Evolutionary conservation across 2,329 filamentous ascomycete genomes (phyloP), one percentile per base, ranked within the genome.

Genomic region (Phaeoacremonium minimum): DNA sequence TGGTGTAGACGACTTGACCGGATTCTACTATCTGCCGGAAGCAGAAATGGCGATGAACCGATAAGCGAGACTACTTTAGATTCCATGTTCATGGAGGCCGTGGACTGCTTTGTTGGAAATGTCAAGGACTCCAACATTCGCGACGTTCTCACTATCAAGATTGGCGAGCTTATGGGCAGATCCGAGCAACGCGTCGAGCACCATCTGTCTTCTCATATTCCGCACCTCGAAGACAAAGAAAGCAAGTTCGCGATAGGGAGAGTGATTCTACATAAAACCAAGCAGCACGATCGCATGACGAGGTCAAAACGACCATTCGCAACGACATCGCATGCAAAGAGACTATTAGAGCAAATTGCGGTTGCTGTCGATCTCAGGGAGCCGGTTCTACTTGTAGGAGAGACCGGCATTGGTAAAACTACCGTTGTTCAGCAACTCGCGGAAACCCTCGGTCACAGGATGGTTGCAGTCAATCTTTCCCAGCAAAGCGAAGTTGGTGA

Each of bases 401-500:
- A 99, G 66, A 99, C 93, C 7, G 93, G 93, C 67, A 96, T 95
- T 34, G 93, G 93, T 51, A 99, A 99, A 64, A 99, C 93, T 1
- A 95, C 93, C 0, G 86, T 93, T 17, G 83, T 98, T 12, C 93
- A 99, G 58, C 89, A 96, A 55, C 70, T 99, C 38, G 89, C 93
- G 0, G 82, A 85, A 40, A 76, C 84, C 4, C 73, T 96, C 18
- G 87, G 90, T 2, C 85, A 89, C 54, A 94, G 87, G 50, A 75
- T 99, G 11, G 85, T 89, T 0, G 87, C 90, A 4, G 89, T 98
- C 54, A 99, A 99, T 55, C 61, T 99, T 56, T 98, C 93, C 0
- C 94, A 98, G 56, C 94, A 99, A 58, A 97, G 90, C 53, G 94
- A 99, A 61, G 90, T 86, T 28, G 87, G 90, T n/a, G 93, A 99